Base-by-base conservation (phyloP, 257 asterid genomes). In the Parsonsia alboflavescens region DNA sequence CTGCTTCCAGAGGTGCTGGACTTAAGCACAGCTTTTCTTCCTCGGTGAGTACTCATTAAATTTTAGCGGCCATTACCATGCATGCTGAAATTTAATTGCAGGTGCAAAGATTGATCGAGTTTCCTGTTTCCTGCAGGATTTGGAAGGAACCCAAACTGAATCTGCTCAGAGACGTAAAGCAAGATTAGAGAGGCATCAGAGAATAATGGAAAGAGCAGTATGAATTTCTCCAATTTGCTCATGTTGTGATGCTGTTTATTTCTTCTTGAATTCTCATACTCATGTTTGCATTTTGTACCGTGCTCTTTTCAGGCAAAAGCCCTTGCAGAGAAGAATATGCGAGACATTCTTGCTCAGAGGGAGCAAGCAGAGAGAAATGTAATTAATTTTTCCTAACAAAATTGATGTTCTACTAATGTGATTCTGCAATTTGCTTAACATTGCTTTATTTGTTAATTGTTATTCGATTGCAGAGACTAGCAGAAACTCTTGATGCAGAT, bases 321-420 rank as follows among this genome's bases (percentile, higher is more conserved):
- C 48, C 98, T 95, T 41, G 98, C 84, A 19, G 99, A 95, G 93
- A 95, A 95, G 90, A 95, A 95, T 80, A 85, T 81, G 87, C 93
- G 98, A 1, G 99, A 95, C 82, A 82, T 79, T 83, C 93, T 90
- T 76, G 97, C 85, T 78, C 97, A 92, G 87, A 95, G 86, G 84
- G 99, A 95, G 85, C 99, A 95, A 84, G 96, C 91, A 44, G 97
- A 95, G 90, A 89, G 97, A 92, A 87, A 87, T 80, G 99, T 95
- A 90, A 87, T 33, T 16, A 48, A 22, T 72, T 46, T 64, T 74
- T 74, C 81, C 50, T 26, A 28, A 64, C 58, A 19, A 17, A 52
- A 24, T 28, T 69, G 39, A 15, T 22, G 30, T 53, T 71, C 33
- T 62, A 13, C 1, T 15, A 44, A 0, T 39, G 28, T 73, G 10